phyloP scores from a whole-genome alignment of 2,329 filamentous ascomycete genomes.

The Pseudocercospora fijiensis region DNA sequence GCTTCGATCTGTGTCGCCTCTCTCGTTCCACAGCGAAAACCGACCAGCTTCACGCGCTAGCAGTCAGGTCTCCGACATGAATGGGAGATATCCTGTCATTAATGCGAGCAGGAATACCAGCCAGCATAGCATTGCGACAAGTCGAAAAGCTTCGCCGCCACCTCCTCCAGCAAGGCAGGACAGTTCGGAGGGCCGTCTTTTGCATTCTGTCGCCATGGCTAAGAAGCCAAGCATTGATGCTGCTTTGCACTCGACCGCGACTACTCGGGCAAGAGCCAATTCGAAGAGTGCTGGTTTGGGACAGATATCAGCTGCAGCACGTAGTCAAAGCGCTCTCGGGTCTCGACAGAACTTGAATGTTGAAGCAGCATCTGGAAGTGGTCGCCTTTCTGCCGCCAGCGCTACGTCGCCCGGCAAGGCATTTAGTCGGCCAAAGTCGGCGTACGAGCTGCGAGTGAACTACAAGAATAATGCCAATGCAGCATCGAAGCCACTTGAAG shows the following conservation, averaged over 20 bases:
- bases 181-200: not conserved
- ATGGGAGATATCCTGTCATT: conserved; percentile 47
- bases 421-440: conserved; percentile 31
- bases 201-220: conserved; percentile 5
- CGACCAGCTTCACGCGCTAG: conserved; percentile 15
- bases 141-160: not conserved
- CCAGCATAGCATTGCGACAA: not conserved
- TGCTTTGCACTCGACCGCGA: not conserved
- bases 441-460: conserved; percentile 38
- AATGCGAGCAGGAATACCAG: conserved; percentile 33
- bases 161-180: not conserved
- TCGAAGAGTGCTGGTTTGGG: conserved; percentile 13
- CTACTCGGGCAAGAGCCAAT: not conserved
- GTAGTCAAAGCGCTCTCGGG: conserved; percentile 4
- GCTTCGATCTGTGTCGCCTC: conserved; percentile 21
- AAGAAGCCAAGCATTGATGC: conserved; percentile 10
- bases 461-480: conserved; percentile 30
- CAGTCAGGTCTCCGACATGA: conserved; percentile 39
- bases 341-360: not conserved
- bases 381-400: not conserved
- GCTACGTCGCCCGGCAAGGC: not conserved
- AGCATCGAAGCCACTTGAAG: conserved; percentile 27
- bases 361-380: not conserved
- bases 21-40: conserved; percentile 14
- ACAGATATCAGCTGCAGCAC: conserved; percentile 13